phyloP scores from a whole-genome alignment of 371 early-diverging fungal genomes.

The Fennellomyces sp. region DNA sequence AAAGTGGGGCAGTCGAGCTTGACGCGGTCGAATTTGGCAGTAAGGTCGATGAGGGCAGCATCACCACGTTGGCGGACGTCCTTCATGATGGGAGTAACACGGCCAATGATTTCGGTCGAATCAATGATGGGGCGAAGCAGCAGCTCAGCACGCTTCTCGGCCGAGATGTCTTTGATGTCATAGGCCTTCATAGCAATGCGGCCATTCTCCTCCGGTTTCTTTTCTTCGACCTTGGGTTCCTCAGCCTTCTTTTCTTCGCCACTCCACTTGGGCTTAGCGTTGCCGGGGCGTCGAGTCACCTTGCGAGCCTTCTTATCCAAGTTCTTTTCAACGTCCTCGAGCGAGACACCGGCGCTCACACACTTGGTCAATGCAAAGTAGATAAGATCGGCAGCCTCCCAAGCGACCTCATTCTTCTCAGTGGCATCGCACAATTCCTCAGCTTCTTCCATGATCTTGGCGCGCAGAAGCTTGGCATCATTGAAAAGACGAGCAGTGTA shows the following conservation, averaged over 20 bases:
- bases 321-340: slow-evolving; percentile 87
- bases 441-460: slow-evolving; percentile 97
- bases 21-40: slow-evolving; percentile 91
- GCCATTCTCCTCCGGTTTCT: slow-evolving; percentile 22
- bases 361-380: slow-evolving; percentile 95
- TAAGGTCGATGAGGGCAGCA: slow-evolving; percentile 80
- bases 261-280: slow-evolving; percentile 85
- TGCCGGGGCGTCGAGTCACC: slow-evolving; percentile 90
- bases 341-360: slow-evolving; percentile 76
- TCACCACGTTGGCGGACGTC: slow-evolving; percentile 87
- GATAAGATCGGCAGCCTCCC: slow-evolving; percentile 96
- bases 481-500: slow-evolving; percentile 91
- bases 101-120: slow-evolving; percentile 80
- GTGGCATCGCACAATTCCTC: slow-evolving; percentile 88
- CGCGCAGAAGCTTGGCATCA: slow-evolving; percentile 77
- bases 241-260: slow-evolving; percentile 23
- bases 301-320: slow-evolving; percentile 84
- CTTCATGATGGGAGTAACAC: slow-evolving; percentile 91
- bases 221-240: slow-evolving; percentile 22
- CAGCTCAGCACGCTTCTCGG: slow-evolving; percentile 59
- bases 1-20: slow-evolving; percentile 70
- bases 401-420: slow-evolving; percentile 79
- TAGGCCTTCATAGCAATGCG: slow-evolving; percentile 71
- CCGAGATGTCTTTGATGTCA: slow-evolving; percentile 43
- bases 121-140: slow-evolving; percentile 92